Percentiles rank a stretch among this genome's conserved stretches.
These are phyloP conservation scores for Selaginella tamariscina DNA, from an alignment of 75 land plant genomes.

Conservation along the genomic window DNA sequence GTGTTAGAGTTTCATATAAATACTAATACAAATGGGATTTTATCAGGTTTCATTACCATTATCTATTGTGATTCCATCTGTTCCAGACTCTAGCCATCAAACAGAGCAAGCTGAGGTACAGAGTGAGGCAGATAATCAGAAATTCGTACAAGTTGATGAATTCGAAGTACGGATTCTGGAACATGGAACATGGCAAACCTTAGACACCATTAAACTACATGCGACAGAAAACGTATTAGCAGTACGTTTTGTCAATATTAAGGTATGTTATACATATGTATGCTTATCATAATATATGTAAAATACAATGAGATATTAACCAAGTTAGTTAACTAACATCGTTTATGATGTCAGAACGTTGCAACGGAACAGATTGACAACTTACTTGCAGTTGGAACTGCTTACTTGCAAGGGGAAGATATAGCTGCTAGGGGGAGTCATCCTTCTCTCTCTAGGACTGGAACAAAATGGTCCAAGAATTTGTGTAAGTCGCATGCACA, in stretches of 20 bases:
- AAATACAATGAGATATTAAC: too few relatives aligned
- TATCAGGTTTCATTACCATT: slow-evolving; percentile 59
- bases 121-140: slow-evolving; percentile 48
- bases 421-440: slow-evolving; percentile 88
- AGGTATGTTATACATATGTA: slow-evolving; percentile 59
- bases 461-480: slow-evolving; percentile 42
- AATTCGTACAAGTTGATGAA: slow-evolving; percentile 64
- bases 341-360: slow-evolving; percentile 61
- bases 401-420: slow-evolving; percentile 98
- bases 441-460: slow-evolving; percentile 59
- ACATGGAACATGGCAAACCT: slow-evolving; percentile 70
- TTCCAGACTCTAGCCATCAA: slow-evolving; percentile 41
- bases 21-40: too few relatives aligned
- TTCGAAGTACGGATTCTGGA: slow-evolving; percentile 87
- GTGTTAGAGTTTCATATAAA: too few relatives aligned
- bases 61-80: slow-evolving; percentile 54
- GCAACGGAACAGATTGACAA: slow-evolving; percentile 52
- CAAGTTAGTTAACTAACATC: too few relatives aligned
- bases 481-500: slow-evolving; percentile 58
- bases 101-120: neutral
- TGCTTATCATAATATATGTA: too few relatives aligned
- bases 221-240: slow-evolving; percentile 82
- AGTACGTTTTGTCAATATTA: slow-evolving; percentile 69
- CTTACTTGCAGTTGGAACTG: slow-evolving; percentile 88
- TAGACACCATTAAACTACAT: slow-evolving; percentile 70